Conservation (phyloP, 2,329 filamentous ascomycete species). For the Pseudogymnoascus sp. region DNA sequence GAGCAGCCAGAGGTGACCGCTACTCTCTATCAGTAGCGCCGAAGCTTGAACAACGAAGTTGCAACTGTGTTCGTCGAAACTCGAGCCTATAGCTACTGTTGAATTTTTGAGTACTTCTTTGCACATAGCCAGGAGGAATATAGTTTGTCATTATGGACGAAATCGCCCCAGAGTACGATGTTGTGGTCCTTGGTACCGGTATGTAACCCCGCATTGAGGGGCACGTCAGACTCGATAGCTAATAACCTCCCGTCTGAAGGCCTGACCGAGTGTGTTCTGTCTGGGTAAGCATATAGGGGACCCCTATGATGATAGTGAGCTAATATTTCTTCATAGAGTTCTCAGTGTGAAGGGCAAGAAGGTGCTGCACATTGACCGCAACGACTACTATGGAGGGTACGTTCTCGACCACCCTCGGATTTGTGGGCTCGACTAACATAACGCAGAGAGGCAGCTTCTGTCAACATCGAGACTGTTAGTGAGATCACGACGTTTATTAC, state of each 20-base stretch:
- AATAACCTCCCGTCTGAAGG: slow-evolving; percentile 44
- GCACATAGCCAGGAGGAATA: background rate
- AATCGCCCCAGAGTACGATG: slow-evolving; percentile 97
- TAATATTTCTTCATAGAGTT: slow-evolving; percentile 49
- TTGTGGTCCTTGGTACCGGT: slow-evolving; percentile 97
- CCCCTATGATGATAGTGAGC: slow-evolving; percentile 12
- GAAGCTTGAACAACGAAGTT: slow-evolving; percentile 1
- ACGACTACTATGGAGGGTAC: slow-evolving; percentile 96
- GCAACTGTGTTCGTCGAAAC: slow-evolving; percentile 4
- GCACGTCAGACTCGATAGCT: slow-evolving; percentile 21
- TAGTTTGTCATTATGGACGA: slow-evolving; percentile 67
- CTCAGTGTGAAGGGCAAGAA: slow-evolving; percentile 98
- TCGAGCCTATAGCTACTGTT: background rate
- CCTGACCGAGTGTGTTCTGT: slow-evolving; percentile 97
- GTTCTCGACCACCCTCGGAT: slow-evolving; percentile 30
- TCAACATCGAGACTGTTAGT: slow-evolving; percentile 88
- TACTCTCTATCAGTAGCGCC: slow-evolving; percentile 10
- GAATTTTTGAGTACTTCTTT: background rate
- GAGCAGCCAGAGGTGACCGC: slow-evolving; percentile 9
- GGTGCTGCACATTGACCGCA: slow-evolving; percentile 96
- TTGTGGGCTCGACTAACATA: slow-evolving; percentile 23
- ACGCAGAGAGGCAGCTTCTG: slow-evolving; percentile 78
- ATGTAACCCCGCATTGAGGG: slow-evolving; percentile 36
- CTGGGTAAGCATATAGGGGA: slow-evolving; percentile 56
- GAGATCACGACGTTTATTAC: slow-evolving; percentile 15